A percentile compares a stretch with the other conserved stretches of the same genome.
phyloP scores from a whole-genome alignment of 2,329 filamentous ascomycete species.

The Pseudogymnoascus sp. region DNA sequence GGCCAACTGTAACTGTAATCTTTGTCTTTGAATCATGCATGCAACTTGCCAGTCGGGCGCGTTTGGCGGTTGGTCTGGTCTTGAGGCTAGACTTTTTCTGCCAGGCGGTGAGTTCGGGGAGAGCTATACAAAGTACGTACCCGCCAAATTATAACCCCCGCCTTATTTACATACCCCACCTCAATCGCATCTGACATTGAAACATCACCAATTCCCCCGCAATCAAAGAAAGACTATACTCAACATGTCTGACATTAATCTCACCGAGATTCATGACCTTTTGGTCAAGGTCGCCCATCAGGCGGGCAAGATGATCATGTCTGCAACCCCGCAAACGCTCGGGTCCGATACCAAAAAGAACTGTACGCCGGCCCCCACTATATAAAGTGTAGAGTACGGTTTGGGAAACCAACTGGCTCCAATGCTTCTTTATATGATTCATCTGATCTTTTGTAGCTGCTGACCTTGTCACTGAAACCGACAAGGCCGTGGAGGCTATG shows the following conservation, averaged over 20 bases:
- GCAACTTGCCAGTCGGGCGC: not conserved
- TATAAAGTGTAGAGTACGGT: not conserved
- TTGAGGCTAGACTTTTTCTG: slow-evolving; percentile 10
- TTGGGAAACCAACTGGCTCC: not conserved
- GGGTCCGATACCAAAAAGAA: slow-evolving; percentile 56
- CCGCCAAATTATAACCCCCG: not conserved
- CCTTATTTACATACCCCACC: slow-evolving; percentile 5
- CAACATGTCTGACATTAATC: slow-evolving; percentile 47
- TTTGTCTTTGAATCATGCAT: not conserved
- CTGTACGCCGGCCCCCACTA: slow-evolving; percentile 32
- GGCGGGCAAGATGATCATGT: slow-evolving; percentile 57
- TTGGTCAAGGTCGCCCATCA: slow-evolving; percentile 52
- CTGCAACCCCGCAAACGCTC: slow-evolving; percentile 51
- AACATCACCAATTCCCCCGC: not conserved
- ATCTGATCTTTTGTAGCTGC: slow-evolving; percentile 39
- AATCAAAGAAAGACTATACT: not conserved
- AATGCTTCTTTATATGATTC: not conserved
- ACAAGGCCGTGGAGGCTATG: slow-evolving; percentile 57
- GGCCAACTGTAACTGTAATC: not conserved
- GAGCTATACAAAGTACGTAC: not conserved
- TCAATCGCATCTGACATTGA: not conserved
- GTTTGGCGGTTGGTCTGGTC: not conserved
- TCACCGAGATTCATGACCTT: slow-evolving; percentile 54
- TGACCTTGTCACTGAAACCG: slow-evolving; percentile 61
- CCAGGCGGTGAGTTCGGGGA: slow-evolving; percentile 7